A percentile compares a stretch with the other conserved stretches of the same genome.
These are phyloP conservation scores for Fusarium austroafricanum DNA, from an alignment of 2,329 filamentous ascomycete genomes.

Conservation along the genomic window DNA sequence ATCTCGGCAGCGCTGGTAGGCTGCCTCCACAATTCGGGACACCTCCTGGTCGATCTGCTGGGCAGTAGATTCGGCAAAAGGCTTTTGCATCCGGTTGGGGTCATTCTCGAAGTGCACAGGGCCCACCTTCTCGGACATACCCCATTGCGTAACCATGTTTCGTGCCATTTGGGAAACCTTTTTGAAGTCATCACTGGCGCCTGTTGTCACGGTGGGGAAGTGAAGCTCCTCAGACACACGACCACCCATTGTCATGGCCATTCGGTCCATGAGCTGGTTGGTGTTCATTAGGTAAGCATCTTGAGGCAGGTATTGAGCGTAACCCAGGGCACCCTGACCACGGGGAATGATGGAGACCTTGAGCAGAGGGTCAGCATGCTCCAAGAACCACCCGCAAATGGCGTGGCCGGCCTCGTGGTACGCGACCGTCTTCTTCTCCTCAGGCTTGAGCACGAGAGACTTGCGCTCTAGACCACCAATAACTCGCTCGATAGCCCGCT, in stretches of 20 bases:
- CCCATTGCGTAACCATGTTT: conserved; percentile 99
- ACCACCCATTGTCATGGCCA: conserved; percentile 98
- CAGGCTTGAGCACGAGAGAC: conserved; percentile 89
- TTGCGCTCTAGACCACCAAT: conserved; percentile 98
- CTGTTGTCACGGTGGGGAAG: conserved; percentile 95
- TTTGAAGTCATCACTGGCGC: conserved; percentile 96
- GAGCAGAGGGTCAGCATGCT: conserved; percentile 94
- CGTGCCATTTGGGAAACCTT: conserved; percentile 97
- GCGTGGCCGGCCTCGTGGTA: conserved; percentile 99
- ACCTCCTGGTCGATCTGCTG: conserved; percentile 94
- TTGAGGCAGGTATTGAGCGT: conserved; percentile 95
- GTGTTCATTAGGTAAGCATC: conserved; percentile 97
- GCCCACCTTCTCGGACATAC: conserved; percentile 95
- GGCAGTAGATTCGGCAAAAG: conserved; percentile 94
- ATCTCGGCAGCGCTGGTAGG: conserved; percentile 89
- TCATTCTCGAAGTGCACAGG: conserved; percentile 91
- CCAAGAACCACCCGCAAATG: conserved; percentile 98
- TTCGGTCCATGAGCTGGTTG: conserved; percentile 97
- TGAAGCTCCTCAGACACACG: conserved; percentile 96
- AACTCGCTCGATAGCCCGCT: conserved; percentile 97
- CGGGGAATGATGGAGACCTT: conserved; percentile 99
- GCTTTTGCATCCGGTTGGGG: conserved; percentile 87
- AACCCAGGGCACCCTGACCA: conserved; percentile 91
- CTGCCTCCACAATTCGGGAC: conserved; percentile 88
- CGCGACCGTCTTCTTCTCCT: conserved; percentile 95